phyloP scores from a whole-genome alignment of 345 rosid species.

The Raphanus raphanistrum region DNA sequence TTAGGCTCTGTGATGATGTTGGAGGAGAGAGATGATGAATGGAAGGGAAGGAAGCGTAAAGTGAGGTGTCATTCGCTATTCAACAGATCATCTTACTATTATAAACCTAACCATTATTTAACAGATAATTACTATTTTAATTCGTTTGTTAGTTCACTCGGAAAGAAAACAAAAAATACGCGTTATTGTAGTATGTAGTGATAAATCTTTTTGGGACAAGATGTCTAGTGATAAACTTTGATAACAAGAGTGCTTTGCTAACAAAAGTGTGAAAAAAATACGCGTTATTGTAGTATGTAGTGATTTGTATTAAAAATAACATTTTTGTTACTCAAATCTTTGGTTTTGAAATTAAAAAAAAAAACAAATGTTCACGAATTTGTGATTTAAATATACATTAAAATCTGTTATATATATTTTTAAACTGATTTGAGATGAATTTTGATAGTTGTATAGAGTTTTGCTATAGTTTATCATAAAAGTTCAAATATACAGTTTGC shows the following conservation, averaged over 20 bases:
- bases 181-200: neutral
- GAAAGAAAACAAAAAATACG: neutral
- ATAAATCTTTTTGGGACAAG: neutral
- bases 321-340: no score
- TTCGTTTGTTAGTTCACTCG: neutral
- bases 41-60: constrained; percentile 10
- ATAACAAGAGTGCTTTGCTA: neutral
- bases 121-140: neutral
- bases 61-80: constrained; percentile 34
- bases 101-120: constrained; percentile 26
- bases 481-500: no score
- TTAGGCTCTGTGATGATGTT: neutral
- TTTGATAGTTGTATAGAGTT: no score
- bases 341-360: no score
- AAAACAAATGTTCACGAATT: no score
- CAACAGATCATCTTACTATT: constrained; percentile 23
- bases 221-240: neutral
- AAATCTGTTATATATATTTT: no score
- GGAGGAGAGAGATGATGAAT: constrained; percentile 14
- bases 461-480: no score
- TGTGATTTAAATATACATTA: no score
- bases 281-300: no score
- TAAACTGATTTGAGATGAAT: no score
- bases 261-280: neutral
- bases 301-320: no score